Evolutionary conservation across 2,329 filamentous ascomycete species (phyloP).

Genomic region (Colletotrichum truncatum): DNA sequence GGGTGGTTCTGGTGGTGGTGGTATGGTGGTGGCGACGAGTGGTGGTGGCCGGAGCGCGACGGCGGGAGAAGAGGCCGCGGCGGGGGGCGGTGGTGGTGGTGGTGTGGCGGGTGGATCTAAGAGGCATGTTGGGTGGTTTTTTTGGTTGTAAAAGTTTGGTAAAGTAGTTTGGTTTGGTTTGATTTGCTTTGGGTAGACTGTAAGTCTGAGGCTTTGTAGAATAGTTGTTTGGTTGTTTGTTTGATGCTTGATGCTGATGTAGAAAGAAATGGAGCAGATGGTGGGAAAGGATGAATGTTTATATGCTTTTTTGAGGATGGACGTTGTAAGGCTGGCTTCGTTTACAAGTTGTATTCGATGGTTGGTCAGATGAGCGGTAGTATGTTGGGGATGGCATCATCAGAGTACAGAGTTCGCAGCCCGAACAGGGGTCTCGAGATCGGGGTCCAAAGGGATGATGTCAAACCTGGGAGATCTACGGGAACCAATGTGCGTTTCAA

Average conservation of each 20-base stretch:
- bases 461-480: slow-evolving; percentile 23
- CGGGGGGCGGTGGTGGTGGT: slow-evolving; percentile 31
- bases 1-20: slow-evolving; percentile 45
- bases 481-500: not conserved
- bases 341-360: not conserved
- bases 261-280: not conserved
- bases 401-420: not conserved
- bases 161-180: not conserved
- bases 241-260: slow-evolving; percentile 18
- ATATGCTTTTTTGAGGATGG: slow-evolving; percentile 19
- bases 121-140: slow-evolving; percentile 42
- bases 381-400: slow-evolving; percentile 26
- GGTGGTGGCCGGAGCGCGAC: slow-evolving; percentile 33
- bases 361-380: not conserved
- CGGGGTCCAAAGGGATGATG: slow-evolving; percentile 24
- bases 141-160: not conserved
- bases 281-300: slow-evolving; percentile 17
- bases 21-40: slow-evolving; percentile 34
- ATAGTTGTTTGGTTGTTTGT: slow-evolving; percentile 4
- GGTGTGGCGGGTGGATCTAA: slow-evolving; percentile 34
- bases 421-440: not conserved
- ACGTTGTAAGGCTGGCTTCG: not conserved
- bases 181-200: slow-evolving; percentile 5
- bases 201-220: slow-evolving; percentile 17
- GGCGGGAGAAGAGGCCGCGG: slow-evolving; percentile 35